Evolutionary conservation across 352 stramenopile species (phyloP), one percentile per base, ranked within the genome.

Genomic region (Phytophthora hibernalis): DNA sequence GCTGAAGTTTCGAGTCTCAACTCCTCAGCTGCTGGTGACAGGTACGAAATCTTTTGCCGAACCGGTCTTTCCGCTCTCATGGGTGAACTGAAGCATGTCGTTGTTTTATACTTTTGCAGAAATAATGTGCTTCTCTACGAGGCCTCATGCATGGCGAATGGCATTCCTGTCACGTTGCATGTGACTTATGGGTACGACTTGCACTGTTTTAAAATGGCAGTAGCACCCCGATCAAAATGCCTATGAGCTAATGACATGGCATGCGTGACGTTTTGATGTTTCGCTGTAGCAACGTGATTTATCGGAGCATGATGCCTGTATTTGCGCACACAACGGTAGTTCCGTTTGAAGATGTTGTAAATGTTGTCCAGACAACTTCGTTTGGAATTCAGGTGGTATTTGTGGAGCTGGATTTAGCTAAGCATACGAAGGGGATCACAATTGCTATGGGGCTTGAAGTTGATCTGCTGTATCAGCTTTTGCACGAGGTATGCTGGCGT

Each of bases 91-190:
- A 26, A 15, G 18, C 6, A 26, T 16, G n/a, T 13, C n/a, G n/a
- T 48, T 48, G 20, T 3, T 48, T 7, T 26, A 35, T 68, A 12
- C 9, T 45, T 7, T 7, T 65, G 38, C 26, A 86, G 83, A 43
- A 76, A 76, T n/a, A 89, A 91, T 45, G 86, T 93, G 37, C 55
- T 96, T 37, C 72, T 96, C 7, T 94, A 93, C 56, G 87, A 96
- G 48, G 76, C 79, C n/a, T 83, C 84, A 22, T 90, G 83, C 55
- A 77, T 96, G 28, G 52, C 92, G 26, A 93, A 91, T 47, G 87
- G 74, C 13, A 77, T 88, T 47, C 87, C 87, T 44, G 75, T 81
- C 13, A 89, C 80, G 37, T 73, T 96, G 12, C 77, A 92, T 52
- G 76, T 96, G 49, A 93, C 87, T 0, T 93, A 85, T 61, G 82